phyloP scores from a whole-genome alignment of 352 stramenopile species.

The Phytophthora lateralis region DNA sequence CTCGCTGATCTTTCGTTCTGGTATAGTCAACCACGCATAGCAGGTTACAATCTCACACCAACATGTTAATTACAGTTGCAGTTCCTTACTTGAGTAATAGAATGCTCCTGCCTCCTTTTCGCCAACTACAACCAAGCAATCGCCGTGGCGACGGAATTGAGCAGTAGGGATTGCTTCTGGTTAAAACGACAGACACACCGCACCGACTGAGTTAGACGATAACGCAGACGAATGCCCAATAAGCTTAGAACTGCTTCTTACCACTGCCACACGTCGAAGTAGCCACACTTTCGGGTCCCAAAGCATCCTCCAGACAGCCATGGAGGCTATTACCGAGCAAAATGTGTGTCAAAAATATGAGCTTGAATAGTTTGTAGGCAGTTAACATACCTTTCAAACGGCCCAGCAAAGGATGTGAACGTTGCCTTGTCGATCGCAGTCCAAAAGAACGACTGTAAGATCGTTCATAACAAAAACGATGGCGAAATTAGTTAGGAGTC shows the following conservation, averaged over 20 bases:
- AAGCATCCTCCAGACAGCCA: slow-evolving; percentile 49
- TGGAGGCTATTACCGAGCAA: slow-evolving; percentile 24
- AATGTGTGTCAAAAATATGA: slow-evolving; percentile 19
- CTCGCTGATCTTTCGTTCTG: slow-evolving; percentile 57
- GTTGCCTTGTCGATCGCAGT: slow-evolving; percentile 50
- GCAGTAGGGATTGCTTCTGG: slow-evolving; percentile 35
- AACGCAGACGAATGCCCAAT: slow-evolving; percentile 1
- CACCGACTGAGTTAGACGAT: neutral
- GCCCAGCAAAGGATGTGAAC: slow-evolving; percentile 52
- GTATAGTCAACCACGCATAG: slow-evolving; percentile 1
- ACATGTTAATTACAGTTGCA: neutral
- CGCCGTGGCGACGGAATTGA: slow-evolving; percentile 42
- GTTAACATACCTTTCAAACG: slow-evolving; percentile 50
- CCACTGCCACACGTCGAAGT: slow-evolving; percentile 35
- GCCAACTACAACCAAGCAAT: slow-evolving; percentile 51
- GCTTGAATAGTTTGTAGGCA: neutral
- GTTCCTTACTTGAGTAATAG: slow-evolving; percentile 60
- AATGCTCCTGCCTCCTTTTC: slow-evolving; percentile 52
- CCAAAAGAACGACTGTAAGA: slow-evolving; percentile 54
- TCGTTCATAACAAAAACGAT: slow-evolving; percentile 1
- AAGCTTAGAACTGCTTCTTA: slow-evolving; percentile 9
- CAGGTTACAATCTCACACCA: neutral
- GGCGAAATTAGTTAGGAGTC: neutral
- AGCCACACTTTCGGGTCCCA: slow-evolving; percentile 25
- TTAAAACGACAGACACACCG: neutral